Percentiles rank a stretch among this genome's conserved stretches.
Conservation (phyloP, 75 land plant genomes). For the Pinus tabuliformis region DNA sequence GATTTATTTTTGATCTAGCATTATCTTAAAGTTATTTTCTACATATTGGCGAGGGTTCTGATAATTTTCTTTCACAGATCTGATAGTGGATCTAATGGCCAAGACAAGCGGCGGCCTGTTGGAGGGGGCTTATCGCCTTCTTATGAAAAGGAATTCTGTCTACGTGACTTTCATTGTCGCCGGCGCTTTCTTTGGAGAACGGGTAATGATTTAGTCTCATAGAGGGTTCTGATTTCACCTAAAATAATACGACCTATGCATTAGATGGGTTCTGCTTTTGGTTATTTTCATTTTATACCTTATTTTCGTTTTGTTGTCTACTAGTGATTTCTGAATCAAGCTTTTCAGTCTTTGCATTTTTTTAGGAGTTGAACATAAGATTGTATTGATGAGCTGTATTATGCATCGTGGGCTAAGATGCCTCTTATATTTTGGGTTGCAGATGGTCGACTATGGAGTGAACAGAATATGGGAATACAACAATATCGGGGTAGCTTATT, state of each 20-base stretch:
- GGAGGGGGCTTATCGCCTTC: constrained; percentile 58
- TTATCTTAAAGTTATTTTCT: too few species aligned
- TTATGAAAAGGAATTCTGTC: constrained; percentile 79
- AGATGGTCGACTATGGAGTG: constrained; percentile 66
- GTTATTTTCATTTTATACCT: too few species aligned
- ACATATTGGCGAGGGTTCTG: too few species aligned
- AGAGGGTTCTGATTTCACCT: too few species aligned
- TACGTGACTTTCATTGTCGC: constrained; percentile 77
- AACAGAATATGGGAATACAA: constrained; percentile 56
- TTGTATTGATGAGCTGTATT: too few species aligned
- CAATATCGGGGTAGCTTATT: constrained; percentile 55
- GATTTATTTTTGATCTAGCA: too few species aligned
- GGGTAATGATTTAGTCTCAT: constrained; percentile 27
- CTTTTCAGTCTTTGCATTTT: not conserved
- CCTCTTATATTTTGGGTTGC: constrained; percentile 11
- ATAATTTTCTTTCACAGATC: too few species aligned
- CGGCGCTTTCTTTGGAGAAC: constrained; percentile 86
- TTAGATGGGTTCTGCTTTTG: too few species aligned
- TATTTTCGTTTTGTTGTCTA: too few species aligned
- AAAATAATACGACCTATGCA: too few species aligned
- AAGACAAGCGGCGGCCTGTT: constrained; percentile 22
- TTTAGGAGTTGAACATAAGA: not conserved
- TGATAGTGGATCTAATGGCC: too few species aligned
- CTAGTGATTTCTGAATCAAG: not conserved
- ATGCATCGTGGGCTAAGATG: not conserved